phyloP scores from a whole-genome alignment of 768 basidiomycete genomes.

The Suillus americanus region DNA sequence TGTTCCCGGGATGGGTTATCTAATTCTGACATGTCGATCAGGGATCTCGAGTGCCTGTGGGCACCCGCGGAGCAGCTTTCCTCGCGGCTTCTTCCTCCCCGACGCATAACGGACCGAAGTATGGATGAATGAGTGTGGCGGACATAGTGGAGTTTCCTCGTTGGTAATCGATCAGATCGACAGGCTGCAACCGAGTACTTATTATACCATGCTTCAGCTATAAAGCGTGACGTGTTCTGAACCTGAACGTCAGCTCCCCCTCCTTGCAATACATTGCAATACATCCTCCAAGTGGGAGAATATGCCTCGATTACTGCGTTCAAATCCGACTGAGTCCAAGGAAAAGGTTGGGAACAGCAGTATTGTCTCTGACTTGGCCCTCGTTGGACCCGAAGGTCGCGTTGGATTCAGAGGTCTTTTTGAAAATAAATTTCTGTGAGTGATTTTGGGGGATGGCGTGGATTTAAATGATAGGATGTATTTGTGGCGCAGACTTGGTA shows the following conservation, averaged over 20 bases:
- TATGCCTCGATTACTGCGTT: background rate
- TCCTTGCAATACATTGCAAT: background rate
- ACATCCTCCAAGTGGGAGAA: background rate
- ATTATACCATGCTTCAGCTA: background rate
- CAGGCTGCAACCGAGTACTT: background rate
- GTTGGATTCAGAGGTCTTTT: slow-evolving; percentile 28
- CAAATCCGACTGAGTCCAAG: background rate
- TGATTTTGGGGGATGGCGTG: background rate
- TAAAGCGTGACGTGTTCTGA: background rate
- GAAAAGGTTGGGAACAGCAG: background rate
- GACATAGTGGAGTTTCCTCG: background rate
- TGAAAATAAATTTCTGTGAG: slow-evolving; percentile 30
- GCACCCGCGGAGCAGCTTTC: background rate
- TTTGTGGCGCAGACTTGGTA: slow-evolving; percentile 21
- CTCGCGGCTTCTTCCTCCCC: background rate
- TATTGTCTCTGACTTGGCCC: slow-evolving; percentile 10
- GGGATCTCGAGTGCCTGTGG: background rate
- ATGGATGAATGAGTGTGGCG: background rate
- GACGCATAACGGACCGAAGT: too few relatives aligned
- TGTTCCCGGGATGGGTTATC: background rate
- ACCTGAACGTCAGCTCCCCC: background rate
- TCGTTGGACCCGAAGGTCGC: slow-evolving; percentile 19
- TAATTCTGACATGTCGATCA: background rate
- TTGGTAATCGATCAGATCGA: too few relatives aligned
- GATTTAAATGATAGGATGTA: slow-evolving; percentile 1